These are phyloP conservation scores for Globisporangium radiosum DNA, from an alignment of 352 stramenopile genomes.

Conservation along the genomic window DNA sequence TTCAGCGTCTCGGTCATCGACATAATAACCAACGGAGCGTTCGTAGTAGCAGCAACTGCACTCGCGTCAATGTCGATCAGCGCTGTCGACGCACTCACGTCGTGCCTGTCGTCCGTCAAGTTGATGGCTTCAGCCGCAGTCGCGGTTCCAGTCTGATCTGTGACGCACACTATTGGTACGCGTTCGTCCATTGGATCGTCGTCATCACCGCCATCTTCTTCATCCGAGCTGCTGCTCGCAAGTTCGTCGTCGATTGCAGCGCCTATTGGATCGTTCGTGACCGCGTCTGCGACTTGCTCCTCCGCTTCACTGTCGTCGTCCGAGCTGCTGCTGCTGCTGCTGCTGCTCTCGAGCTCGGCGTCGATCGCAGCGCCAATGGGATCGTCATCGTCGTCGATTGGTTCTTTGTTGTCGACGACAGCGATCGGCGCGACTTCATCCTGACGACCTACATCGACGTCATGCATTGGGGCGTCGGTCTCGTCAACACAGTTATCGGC, in stretches of 20 bases:
- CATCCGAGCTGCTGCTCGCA: not conserved
- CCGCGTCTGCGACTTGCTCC: not conserved
- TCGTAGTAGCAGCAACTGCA: no score
- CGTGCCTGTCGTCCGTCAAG: no score
- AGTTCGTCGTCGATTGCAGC: not conserved
- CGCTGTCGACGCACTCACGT: no score
- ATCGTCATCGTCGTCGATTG: constrained; percentile 1
- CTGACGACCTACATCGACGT: not conserved
- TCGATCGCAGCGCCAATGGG: constrained; percentile 34
- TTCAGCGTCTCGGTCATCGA: no score
- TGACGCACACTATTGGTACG: no score
- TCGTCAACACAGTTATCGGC: not conserved
- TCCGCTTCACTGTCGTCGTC: constrained; percentile 11
- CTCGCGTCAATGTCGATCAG: no score
- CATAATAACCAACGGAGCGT: no score
- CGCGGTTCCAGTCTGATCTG: no score
- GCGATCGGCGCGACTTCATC: not conserved
- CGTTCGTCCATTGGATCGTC: no score
- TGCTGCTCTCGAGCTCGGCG: constrained; percentile 20
- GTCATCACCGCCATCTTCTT: not conserved
- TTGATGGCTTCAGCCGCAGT: not conserved
- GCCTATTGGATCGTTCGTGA: not conserved
- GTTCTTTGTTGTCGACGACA: not conserved
- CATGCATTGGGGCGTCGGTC: not conserved
- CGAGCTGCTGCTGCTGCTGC: not conserved